Evolutionary conservation across 139 green algal genomes (phyloP).

Genomic region (Micromonas commoda): DNA sequence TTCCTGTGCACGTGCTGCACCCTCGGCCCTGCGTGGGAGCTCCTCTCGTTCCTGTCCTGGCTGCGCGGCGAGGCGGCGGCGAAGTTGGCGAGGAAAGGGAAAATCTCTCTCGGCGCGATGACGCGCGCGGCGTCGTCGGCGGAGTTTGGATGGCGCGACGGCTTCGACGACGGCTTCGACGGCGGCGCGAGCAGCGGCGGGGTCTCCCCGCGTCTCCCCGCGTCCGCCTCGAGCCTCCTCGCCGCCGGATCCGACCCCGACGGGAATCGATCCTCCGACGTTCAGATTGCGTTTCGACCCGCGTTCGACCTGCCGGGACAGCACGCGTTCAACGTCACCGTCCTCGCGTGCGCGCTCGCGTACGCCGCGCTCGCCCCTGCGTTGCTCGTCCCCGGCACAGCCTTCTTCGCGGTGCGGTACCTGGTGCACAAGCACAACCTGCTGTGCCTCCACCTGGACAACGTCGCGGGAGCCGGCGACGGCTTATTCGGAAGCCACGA

Average conservation of each 20-base stretch:
- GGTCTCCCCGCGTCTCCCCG: no score
- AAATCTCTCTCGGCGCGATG: no score
- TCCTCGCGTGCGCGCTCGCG: not conserved
- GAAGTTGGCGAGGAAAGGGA: not conserved
- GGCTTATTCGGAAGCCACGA: not conserved
- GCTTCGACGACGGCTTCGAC: no score
- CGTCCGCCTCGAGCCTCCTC: no score
- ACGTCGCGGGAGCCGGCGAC: not conserved
- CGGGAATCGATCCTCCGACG: no score
- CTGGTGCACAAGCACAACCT: slow-evolving; percentile 10
- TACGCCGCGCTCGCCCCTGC: not conserved
- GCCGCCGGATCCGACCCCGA: not conserved
- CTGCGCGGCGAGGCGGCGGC: not conserved
- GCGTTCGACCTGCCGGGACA: not conserved
- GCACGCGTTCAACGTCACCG: not conserved
- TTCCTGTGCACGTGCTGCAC: not conserved
- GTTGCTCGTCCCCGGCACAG: not conserved
- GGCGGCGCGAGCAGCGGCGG: no score
- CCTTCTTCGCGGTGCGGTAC: not conserved
- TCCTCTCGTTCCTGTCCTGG: not conserved
- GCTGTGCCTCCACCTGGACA: not conserved
- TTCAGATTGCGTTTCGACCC: no score
- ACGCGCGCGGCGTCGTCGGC: no score
- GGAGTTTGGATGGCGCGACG: not conserved
- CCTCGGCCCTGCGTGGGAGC: not conserved